Evolutionary conservation across 768 basidiomycete species (phyloP).

Genomic region (Tricholoma matsutake): DNA sequence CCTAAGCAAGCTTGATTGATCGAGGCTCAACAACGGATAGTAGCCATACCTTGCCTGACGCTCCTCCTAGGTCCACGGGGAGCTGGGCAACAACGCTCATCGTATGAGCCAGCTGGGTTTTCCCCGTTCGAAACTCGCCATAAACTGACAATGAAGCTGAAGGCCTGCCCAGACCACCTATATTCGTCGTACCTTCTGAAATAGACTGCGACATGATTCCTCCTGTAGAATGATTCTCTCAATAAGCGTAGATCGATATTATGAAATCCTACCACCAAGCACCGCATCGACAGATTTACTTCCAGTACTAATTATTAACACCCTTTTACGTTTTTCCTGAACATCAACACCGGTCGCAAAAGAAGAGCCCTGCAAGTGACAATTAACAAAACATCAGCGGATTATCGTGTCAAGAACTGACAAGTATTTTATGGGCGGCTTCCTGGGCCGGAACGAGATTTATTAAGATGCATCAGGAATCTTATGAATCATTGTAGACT

Average conservation of each 20-base stretch:
- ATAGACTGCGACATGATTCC: conserved; percentile 92
- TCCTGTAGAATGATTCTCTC: conserved; percentile 41
- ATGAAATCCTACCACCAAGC: conserved; percentile 66
- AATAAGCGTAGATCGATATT: background rate
- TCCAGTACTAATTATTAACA: conserved; percentile 85
- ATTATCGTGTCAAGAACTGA: conserved; percentile 26
- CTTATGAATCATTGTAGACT: conserved; percentile 30
- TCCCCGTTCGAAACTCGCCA: conserved; percentile 94
- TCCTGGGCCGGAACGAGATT: conserved; percentile 47
- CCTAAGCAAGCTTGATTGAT: conserved; percentile 36
- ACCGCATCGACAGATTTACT: conserved; percentile 89
- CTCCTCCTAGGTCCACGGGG: conserved; percentile 87
- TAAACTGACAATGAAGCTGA: conserved; percentile 55
- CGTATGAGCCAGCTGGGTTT: conserved; percentile 94
- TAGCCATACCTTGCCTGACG: conserved; percentile 70
- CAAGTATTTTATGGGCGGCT: conserved; percentile 84
- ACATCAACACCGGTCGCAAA: conserved; percentile 91
- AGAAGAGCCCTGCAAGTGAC: conserved; percentile 66
- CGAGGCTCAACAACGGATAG: background rate
- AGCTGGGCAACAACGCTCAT: conserved; percentile 90
- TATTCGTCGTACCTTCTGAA: conserved; percentile 63
- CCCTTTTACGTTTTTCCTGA: conserved; percentile 80
- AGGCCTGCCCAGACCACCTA: background rate
- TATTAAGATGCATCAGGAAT: conserved; percentile 3
- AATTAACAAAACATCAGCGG: conserved; percentile 1